Conservation (phyloP, 768 basidiomycete genomes). For the Trametes coccinea region DNA sequence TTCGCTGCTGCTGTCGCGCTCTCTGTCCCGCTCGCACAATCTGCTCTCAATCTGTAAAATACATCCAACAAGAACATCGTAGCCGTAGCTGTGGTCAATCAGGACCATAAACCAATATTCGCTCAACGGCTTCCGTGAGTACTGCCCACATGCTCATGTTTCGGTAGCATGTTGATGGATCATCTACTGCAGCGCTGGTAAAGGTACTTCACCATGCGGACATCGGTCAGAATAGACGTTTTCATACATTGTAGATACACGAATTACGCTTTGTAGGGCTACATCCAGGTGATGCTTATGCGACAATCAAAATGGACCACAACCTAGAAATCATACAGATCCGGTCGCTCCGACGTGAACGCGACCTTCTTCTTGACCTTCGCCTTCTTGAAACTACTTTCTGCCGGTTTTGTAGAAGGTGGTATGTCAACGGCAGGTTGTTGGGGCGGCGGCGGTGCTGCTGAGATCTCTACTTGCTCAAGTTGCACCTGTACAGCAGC, state of each 20-base stretch:
- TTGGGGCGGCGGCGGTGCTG: not conserved
- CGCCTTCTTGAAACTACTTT: slow-evolving; percentile 41
- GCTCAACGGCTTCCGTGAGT: too few relatives aligned
- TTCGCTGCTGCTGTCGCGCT: slow-evolving; percentile 19
- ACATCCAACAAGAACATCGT: not conserved
- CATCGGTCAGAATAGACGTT: not conserved
- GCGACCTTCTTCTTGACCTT: slow-evolving; percentile 68
- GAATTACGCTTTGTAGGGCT: slow-evolving; percentile 12
- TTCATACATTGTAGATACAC: not conserved
- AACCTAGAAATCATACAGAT: slow-evolving; percentile 69
- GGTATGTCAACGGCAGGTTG: not conserved
- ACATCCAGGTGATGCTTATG: slow-evolving; percentile 9
- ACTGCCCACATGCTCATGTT: too few relatives aligned
- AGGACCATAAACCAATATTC: too few relatives aligned
- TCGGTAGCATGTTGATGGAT: too few relatives aligned
- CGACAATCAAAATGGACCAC: not conserved
- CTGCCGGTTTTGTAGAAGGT: slow-evolving; percentile 1
- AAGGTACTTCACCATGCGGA: not conserved
- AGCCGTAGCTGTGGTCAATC: too few relatives aligned
- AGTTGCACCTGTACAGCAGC: slow-evolving; percentile 48
- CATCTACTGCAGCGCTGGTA: too few relatives aligned
- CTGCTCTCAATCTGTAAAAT: not conserved
- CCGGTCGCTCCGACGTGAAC: slow-evolving; percentile 65
- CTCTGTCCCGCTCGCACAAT: not conserved
- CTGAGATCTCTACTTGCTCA: slow-evolving; percentile 34